A percentile compares a stretch with the other conserved stretches of the same genome.
phyloP scores from a whole-genome alignment of 257 asterid genomes.

The Capsicum rhomboideum region DNA sequence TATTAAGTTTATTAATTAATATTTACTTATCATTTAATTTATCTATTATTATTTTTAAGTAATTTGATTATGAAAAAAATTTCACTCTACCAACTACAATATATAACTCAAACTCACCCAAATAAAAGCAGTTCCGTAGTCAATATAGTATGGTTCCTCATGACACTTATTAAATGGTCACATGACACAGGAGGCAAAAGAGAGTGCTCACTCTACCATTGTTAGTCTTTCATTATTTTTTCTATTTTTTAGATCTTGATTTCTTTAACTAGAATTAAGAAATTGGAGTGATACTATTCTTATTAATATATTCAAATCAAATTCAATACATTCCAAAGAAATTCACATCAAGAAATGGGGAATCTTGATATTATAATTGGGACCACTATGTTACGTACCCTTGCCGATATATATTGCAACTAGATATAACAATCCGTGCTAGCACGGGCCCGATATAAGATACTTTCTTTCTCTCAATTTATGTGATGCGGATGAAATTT shows the following conservation, averaged over 20 bases:
- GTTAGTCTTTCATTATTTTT: not conserved
- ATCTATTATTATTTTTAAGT: not conserved
- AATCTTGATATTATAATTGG: not conserved
- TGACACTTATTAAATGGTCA: not conserved
- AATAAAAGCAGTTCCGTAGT: not conserved
- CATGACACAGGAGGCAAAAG: slow-evolving; percentile 2
- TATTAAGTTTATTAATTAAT: not conserved
- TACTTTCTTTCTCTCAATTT: too few species aligned
- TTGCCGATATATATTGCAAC: not conserved
- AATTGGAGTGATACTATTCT: not conserved
- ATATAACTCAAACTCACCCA: not conserved
- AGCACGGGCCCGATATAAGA: too few species aligned
- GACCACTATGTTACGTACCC: not conserved
- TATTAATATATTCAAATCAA: not conserved
- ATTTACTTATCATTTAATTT: not conserved
- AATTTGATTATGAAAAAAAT: not conserved
- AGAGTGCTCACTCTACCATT: not conserved
- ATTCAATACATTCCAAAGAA: not conserved
- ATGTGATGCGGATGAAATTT: too few species aligned
- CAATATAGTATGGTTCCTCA: not conserved
- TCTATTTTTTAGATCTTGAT: not conserved
- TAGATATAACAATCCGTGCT: too few species aligned
- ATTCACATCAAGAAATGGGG: not conserved
- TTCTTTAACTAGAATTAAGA: not conserved
- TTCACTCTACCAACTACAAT: not conserved